A percentile compares a stretch with the other conserved stretches of the same genome.
Conservation (phyloP, 179 eudicot genomes). For the Monotropa hypopitys region DNA sequence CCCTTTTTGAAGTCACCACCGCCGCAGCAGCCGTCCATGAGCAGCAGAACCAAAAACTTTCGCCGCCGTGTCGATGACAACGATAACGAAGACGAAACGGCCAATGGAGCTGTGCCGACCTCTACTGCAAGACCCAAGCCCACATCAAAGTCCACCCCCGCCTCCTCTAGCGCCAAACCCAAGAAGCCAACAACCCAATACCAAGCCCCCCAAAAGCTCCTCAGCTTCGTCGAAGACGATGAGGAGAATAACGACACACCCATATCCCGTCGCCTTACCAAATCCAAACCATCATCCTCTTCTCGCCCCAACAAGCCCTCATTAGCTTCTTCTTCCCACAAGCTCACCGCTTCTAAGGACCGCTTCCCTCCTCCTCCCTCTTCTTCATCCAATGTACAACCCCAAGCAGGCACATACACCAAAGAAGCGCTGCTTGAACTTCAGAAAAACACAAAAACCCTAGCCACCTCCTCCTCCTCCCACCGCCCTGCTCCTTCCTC, state of each 20-base stretch:
- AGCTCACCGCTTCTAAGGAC: constrained; percentile 36
- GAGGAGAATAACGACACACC: constrained; percentile 50
- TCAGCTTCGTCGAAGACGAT: constrained; percentile 51
- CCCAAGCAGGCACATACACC: constrained; percentile 73
- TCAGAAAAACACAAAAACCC: constrained; percentile 68
- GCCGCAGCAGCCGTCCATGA: constrained; percentile 13
- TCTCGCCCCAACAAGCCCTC: constrained; percentile 29
- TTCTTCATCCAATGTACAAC: constrained; percentile 49
- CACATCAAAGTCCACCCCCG: constrained; percentile 11
- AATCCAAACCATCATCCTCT: constrained; percentile 15
- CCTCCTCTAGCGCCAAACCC: constrained; percentile 25
- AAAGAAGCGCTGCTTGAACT: constrained; percentile 77
- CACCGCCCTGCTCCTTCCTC: constrained; percentile 15
- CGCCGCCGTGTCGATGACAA: constrained; percentile 67
- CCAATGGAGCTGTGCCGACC: constrained; percentile 13
- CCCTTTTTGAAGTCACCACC: background rate
- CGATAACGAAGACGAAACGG: constrained; percentile 25
- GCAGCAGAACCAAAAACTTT: constrained; percentile 56
- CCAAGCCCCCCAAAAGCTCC: constrained; percentile 41
- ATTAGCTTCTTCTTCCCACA: constrained; percentile 33
- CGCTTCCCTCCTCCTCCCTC: constrained; percentile 26
- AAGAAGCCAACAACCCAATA: constrained; percentile 23
- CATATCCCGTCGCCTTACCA: constrained; percentile 27
- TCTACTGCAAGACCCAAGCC: constrained; percentile 11
- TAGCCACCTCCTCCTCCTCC: constrained; percentile 24